Percentiles rank a stretch among this genome's conserved stretches.
Conservation (phyloP, 1,284 basidiomycete genomes). For the Cystobasidium slooffiae region DNA sequence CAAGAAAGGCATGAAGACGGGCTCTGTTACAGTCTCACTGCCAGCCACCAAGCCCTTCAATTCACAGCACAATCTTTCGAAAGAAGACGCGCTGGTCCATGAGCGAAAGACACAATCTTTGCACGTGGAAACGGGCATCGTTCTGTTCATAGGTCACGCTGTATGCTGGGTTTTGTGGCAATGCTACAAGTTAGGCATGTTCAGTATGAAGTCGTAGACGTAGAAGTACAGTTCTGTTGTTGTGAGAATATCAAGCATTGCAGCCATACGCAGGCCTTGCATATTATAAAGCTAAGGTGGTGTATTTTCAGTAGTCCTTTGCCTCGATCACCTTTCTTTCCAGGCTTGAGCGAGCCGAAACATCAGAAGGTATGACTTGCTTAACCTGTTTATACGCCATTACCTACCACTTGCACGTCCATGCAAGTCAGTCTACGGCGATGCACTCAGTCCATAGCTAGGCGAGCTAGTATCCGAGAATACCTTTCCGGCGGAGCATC, state of each 20-base stretch:
- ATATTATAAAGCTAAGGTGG: not conserved
- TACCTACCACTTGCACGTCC: not conserved
- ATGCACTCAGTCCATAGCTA: conserved; percentile 11
- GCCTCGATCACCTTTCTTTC: not conserved
- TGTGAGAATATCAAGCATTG: not conserved
- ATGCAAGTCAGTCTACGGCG: conserved; percentile 25
- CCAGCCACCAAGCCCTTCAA: conserved; percentile 1
- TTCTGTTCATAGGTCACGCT: conserved; percentile 15
- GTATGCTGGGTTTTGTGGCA: conserved; percentile 19
- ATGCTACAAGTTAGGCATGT: conserved; percentile 2
- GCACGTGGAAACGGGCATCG: not conserved
- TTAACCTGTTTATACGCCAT: no score
- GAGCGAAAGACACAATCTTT: not conserved
- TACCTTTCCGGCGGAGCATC: not conserved
- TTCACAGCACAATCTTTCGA: not conserved
- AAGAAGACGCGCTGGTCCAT: not conserved
- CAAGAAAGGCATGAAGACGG: not conserved
- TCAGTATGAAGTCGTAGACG: not conserved
- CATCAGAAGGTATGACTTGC: no score
- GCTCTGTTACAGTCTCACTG: not conserved
- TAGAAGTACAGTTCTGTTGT: conserved; percentile 9
- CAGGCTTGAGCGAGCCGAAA: not conserved
- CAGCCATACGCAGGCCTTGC: not conserved
- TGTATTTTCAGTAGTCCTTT: not conserved
- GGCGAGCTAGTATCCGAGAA: conserved; percentile 18